Base-by-base conservation (phyloP, 23 red algal genomes). In the Chondrus crispus region DNA sequence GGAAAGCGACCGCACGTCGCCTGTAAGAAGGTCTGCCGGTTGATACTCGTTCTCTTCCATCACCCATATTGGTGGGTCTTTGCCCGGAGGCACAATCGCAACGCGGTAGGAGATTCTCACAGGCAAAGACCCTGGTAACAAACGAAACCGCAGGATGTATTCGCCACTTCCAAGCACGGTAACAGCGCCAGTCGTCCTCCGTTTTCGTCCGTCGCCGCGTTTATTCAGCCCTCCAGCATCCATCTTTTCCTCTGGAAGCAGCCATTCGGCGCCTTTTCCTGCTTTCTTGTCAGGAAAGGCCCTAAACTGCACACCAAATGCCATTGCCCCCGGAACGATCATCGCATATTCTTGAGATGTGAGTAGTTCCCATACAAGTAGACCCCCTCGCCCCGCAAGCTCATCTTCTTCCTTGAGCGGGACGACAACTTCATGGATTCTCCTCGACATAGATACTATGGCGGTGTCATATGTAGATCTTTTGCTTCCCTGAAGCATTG, bases 101-200 rank as follows among this genome's bases (percentile, higher is more conserved):
- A 70, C 57, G 2, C 89, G 75, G 26, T 84, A 92, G 11, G 89
- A 92, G 26, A 92, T 54, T 40, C 84, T 82, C 16, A 92, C 76
- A 37, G 89, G 75, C 14, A 82, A 77, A 68, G 89, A 92, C 4
- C 89, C 89, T 38, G 89, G 89, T 46, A 82, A 68, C 62, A 92
- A 38, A 19, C 77, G 76, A 38, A 82, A 92, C 19, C 89, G 75
- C 38, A 92, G 62, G 14, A 92, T 49, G 60, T 92, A 92, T 51
- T 81, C 64, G 19, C 62, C 62, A 46, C 75, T 81, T 79, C 69
- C 89, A 71, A 38, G 62, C 1, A 92, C 69, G 52, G 89, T 84
- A 30, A 92, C 46, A 14, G 89, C 89, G 16, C 89, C 89, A 13
- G 89, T 92, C 33, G 46, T 84, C 26, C 89, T 68, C 2, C 89